A percentile compares a stretch with the other conserved stretches of the same genome.
phyloP scores from a whole-genome alignment of 331 rosid genomes.

The Quercus tomentella region DNA sequence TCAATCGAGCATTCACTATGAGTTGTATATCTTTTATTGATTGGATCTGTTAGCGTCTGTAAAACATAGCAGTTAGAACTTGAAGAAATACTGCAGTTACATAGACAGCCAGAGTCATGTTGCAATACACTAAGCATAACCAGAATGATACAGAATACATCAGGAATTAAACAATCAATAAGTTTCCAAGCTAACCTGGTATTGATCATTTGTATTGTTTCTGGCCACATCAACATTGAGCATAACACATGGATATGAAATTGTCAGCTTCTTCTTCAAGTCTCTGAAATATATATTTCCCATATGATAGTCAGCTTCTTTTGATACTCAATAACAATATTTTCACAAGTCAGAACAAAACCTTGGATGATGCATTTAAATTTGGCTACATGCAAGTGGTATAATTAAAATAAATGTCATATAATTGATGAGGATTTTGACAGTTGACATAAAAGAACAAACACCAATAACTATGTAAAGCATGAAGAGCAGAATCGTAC shows the following conservation, averaged over 20 bases:
- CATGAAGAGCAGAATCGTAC: conserved; percentile 40
- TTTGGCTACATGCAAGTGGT: background rate
- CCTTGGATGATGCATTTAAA: background rate
- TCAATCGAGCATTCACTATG: conserved; percentile 98
- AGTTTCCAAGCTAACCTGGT: conserved; percentile 68
- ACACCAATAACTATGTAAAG: conserved; percentile 13
- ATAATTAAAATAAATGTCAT: conserved; percentile 5
- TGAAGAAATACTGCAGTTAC: conserved; percentile 13
- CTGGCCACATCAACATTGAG: conserved; percentile 96
- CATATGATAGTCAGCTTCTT: conserved; percentile 30
- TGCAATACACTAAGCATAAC: conserved; percentile 3
- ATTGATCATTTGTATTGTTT: conserved; percentile 96
- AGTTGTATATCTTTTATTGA: conserved; percentile 62
- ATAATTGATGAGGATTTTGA: conserved; percentile 5
- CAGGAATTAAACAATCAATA: conserved; percentile 4
- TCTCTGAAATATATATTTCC: conserved; percentile 52
- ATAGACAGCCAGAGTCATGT: conserved; percentile 14
- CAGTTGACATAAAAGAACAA: background rate
- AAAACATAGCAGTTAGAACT: conserved; percentile 27
- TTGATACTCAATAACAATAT: conserved; percentile 14
- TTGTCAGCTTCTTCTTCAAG: conserved; percentile 77
- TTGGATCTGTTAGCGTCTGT: conserved; percentile 77
- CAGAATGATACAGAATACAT: conserved; percentile 5
- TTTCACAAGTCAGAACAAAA: conserved; percentile 8
- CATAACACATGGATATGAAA: conserved; percentile 99